phyloP scores from a whole-genome alignment of 352 stramenopile species.

The Heterotrichella gracilis region DNA sequence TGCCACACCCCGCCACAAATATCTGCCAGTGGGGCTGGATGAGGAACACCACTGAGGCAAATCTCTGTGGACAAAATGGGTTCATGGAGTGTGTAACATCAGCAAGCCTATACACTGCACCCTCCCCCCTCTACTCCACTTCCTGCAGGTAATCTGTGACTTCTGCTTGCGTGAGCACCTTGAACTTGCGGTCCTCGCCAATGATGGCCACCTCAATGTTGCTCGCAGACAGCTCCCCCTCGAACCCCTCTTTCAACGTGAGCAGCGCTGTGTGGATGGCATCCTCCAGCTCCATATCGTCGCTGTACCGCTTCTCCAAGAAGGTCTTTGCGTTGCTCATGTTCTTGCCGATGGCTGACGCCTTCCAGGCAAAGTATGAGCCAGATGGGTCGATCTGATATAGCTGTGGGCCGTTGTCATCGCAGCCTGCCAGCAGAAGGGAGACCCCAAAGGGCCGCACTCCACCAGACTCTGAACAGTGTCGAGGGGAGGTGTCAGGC shows the following conservation, averaged over 20 bases:
- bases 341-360: slow-evolving; percentile 86
- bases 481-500: too few relatives aligned
- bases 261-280: slow-evolving; percentile 89
- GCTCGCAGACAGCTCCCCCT: slow-evolving; percentile 75
- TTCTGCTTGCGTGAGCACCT: slow-evolving; percentile 69
- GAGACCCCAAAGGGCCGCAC: slow-evolving; percentile 93
- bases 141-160: slow-evolving; percentile 98
- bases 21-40: too few relatives aligned
- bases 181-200: slow-evolving; percentile 73
- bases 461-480: slow-evolving; percentile 64
- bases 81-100: too few relatives aligned
- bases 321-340: slow-evolving; percentile 94
- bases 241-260: slow-evolving; percentile 92
- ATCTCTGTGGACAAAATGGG: too few relatives aligned
- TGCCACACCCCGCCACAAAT: too few relatives aligned
- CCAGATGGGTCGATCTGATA: slow-evolving; percentile 87
- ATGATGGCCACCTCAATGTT: slow-evolving; percentile 96
- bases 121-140: too few relatives aligned
- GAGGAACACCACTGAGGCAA: too few relatives aligned
- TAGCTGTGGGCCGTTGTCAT: slow-evolving; percentile 66
- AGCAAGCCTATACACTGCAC: too few relatives aligned
- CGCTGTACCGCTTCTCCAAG: slow-evolving; percentile 54
- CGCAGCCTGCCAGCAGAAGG: slow-evolving; percentile 76
- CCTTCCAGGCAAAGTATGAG: slow-evolving; percentile 95
- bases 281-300: slow-evolving; percentile 97